Evolutionary conservation across 345 rosid species (phyloP), one percentile per base, ranked within the genome.

Genomic region (Brassica nigra): DNA sequence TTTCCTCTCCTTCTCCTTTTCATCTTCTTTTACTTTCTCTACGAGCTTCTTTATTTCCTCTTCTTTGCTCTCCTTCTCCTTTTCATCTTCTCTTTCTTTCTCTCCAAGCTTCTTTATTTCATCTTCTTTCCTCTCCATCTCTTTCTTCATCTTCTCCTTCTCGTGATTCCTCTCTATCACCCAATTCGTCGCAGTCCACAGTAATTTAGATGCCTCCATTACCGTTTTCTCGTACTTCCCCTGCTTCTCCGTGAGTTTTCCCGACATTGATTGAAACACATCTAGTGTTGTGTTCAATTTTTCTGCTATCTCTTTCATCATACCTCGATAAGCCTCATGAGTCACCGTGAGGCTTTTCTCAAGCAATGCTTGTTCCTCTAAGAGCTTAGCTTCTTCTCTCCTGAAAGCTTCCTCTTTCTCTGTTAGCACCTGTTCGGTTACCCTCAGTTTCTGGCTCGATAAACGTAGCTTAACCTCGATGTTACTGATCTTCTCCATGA

Each of bases 361-460:
- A 15, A 93, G 90, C 34, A 81, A 34, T 83, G 78, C 86, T 75
- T 76, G 90, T 69, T 91, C 93, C 85, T 89, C 87, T 75, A 73
- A 75, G 82, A 87, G 85, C 65, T 84, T 86, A 47, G 85, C 90
- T 80, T 90, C 95, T 54, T 87, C 91, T 78, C 79, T 85, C 82
- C 85, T 86, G 73, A 86, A 89, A 52, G 77, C 80, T 76, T 90
- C 98, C 84, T 93, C 99, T 75, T 83, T 90, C 88, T 92, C 97
- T 0, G 87, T 75, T 55, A 96, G 88, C 44, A 89, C 84, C 73
- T 96, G 99, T 27, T 96, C 99, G 1, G 97, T 91, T 75, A 95
- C 89, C 49, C 99, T 91, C 30, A 92, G 95, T 81, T 96, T 93
- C 87, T 96, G 99, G 88, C 88, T 96, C 15, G 97, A 93, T 54